These are phyloP conservation scores for Paraleonurus japonicus DNA, from an alignment of 257 asterid species.

Conservation along the genomic window DNA sequence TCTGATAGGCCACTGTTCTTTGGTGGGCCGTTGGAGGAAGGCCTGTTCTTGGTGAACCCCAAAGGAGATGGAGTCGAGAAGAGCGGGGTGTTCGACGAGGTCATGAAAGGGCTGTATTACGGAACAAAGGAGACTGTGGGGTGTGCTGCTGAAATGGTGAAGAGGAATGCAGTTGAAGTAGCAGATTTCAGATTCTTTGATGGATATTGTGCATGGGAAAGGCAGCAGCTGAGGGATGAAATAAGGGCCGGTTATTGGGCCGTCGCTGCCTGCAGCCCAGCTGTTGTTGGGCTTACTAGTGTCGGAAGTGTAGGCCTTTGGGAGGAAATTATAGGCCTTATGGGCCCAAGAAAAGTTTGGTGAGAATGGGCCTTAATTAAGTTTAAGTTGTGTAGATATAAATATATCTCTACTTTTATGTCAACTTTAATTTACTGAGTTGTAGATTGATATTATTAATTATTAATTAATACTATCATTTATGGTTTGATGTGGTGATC, in stretches of 20 bases:
- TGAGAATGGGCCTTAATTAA: too few relatives aligned
- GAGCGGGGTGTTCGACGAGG: constrained; percentile 75
- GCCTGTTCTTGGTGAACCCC: constrained; percentile 57
- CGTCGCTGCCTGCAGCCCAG: constrained; percentile 75
- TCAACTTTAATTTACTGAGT: neutral
- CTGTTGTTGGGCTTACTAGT: constrained; percentile 49
- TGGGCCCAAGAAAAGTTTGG: constrained; percentile 74
- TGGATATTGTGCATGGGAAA: constrained; percentile 89
- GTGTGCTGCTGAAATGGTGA: constrained; percentile 84
- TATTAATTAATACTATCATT: neutral
- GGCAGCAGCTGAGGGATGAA: constrained; percentile 66
- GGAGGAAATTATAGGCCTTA: constrained; percentile 70
- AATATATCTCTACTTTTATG: neutral
- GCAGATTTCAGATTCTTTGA: constrained; percentile 73
- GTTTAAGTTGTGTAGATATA: neutral
- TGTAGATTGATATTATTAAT: neutral
- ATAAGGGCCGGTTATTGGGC: constrained; percentile 85
- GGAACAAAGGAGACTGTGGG: constrained; percentile 80
- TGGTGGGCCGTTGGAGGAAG: constrained; percentile 90
- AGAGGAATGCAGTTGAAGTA: constrained; percentile 47
- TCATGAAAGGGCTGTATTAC: constrained; percentile 71
- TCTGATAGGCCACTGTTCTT: constrained; percentile 68
- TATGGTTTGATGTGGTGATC: neutral
- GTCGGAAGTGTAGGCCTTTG: constrained; percentile 68
- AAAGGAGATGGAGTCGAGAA: constrained; percentile 41